Base-by-base conservation (phyloP, 2,329 filamentous ascomycete species). In the Rachicladosporium sp. region DNA sequence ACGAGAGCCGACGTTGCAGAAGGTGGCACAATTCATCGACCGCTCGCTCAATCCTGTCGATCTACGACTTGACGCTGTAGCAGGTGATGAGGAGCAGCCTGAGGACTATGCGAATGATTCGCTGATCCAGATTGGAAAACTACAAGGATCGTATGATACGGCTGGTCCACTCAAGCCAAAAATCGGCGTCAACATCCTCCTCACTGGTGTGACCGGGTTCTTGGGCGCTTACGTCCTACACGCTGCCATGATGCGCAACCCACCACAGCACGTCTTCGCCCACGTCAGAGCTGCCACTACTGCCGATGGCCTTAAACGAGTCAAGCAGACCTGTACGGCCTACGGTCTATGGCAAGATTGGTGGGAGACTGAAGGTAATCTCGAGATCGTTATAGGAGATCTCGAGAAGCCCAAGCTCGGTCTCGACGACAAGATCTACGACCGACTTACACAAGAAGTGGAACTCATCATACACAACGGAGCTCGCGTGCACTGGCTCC, bases 161-260 rank as follows among this genome's bases (percentile, higher is more conserved):
- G 42, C 45, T 56, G 31, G 38, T 10, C n/a, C 62, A 10, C 48
- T 54, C 8, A 42, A 41, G 23, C 29, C 42, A 6, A 37, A 50
- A 13, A 47, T 39, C 8, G 60, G 42, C 43, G 56, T 50, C 45
- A 64, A 47, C 0, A 70, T 91, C 8, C 82, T 95, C 59, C 64
- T 95, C 4, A 95, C 88, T 3, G 87, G 89, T 33, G 86, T 84
- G 3, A 95, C 88, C 4, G 88, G 88, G 2, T 95, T 95, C 68
- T 63, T 95, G 12, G 88, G 88, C 21, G 74, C 83, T 0, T 93
- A 87, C 54, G 67, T 95, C 8, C 66, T 93, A 27, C 73, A 73
- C 40, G 84, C 93, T 40, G 62, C 94, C 1, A 69, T 95, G 1
- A 72, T 73, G 31, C 69, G 80, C 19, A 50, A 48, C 4, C 44